Evolutionary conservation across 768 basidiomycete species (phyloP).

Genomic region (Phallus indusiatus): DNA sequence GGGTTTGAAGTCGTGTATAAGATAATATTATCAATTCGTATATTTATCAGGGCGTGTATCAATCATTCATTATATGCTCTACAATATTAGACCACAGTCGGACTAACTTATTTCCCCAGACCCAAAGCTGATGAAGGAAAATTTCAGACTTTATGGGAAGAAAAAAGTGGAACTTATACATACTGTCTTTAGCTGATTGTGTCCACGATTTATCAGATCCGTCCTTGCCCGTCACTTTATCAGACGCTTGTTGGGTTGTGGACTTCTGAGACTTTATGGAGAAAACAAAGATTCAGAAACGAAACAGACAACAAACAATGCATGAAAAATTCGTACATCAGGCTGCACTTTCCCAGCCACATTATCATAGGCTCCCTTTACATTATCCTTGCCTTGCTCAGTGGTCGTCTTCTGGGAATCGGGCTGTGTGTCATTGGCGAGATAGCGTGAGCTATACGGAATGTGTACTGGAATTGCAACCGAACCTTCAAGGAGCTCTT

Average conservation of each 20-base stretch:
- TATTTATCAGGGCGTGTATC: too few species aligned
- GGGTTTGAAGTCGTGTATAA: too few species aligned
- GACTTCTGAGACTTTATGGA: background rate
- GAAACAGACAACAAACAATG: background rate
- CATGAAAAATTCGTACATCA: background rate
- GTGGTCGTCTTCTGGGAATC: background rate
- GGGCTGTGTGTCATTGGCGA: background rate
- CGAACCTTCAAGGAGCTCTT: background rate
- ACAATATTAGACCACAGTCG: too few species aligned
- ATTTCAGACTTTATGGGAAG: background rate
- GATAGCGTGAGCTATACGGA: background rate
- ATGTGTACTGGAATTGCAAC: background rate
- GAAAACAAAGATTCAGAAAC: background rate
- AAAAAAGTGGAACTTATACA: background rate
- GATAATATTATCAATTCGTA: too few species aligned
- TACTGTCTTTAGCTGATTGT: background rate
- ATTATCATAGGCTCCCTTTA: background rate
- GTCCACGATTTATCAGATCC: background rate
- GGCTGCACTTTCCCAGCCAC: background rate
- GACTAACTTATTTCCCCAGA: background rate
- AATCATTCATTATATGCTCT: too few species aligned
- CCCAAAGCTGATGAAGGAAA: background rate
- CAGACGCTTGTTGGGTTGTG: background rate
- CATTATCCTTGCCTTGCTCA: background rate
- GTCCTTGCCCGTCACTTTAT: background rate